A percentile compares a stretch with the other conserved stretches of the same genome.
Evolutionary conservation across 2,329 filamentous ascomycete genomes (phyloP).

Genomic region (Colletotrichum aenigma): DNA sequence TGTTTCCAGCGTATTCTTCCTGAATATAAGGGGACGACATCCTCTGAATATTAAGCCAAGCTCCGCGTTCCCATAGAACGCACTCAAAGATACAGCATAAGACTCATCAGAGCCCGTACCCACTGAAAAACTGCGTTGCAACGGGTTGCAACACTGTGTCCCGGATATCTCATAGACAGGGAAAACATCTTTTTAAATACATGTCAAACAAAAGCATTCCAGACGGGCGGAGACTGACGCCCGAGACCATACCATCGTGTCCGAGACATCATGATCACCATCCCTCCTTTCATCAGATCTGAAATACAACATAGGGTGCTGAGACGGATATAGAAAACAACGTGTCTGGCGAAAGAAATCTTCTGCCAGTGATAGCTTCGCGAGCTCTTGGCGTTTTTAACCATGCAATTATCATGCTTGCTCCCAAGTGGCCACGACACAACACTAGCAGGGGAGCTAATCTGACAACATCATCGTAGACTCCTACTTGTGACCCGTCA

Average conservation of each 20-base stretch:
- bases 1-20: rapidly evolving
- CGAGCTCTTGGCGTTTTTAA: too few species aligned
- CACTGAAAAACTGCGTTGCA: too few species aligned
- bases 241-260: neutral
- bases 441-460: rapidly evolving
- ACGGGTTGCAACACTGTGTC: too few species aligned
- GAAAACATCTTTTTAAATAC: too few species aligned
- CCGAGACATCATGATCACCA: rapidly evolving
- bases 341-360: neutral
- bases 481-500: too few species aligned
- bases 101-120: neutral
- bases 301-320: neutral
- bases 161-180: too few species aligned
- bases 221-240: neutral
- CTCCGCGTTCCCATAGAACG: neutral
- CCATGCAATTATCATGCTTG: neutral
- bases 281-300: neutral
- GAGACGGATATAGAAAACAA: neutral
- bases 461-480: too few species aligned
- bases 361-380: rapidly evolving
- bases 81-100: rapidly evolving
- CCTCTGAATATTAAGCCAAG: rapidly evolving
- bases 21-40: rapidly evolving
- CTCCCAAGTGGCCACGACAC: neutral
- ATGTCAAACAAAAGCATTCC: neutral